Percentiles rank a stretch among this genome's conserved stretches.
phyloP scores from a whole-genome alignment of 768 basidiomycete species.

The Agaricus bisporus region DNA sequence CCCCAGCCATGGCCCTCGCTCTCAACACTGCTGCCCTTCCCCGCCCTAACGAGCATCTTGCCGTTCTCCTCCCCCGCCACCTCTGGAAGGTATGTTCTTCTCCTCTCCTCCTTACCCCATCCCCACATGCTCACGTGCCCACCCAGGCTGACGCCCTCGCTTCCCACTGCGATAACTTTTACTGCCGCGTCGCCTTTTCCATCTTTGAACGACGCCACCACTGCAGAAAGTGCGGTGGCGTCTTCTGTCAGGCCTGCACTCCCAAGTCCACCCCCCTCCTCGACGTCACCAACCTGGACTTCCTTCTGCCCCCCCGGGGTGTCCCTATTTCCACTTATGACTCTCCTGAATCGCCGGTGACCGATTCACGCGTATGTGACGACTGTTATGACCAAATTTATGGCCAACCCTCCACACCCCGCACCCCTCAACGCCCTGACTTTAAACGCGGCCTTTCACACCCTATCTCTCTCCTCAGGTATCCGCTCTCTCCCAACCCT shows the following conservation, averaged over 20 bases:
- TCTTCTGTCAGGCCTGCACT: slow-evolving; percentile 65
- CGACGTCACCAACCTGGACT: slow-evolving; percentile 65
- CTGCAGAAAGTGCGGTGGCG: slow-evolving; percentile 79
- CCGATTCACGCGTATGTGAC: slow-evolving; percentile 62
- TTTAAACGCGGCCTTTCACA: slow-evolving; percentile 30
- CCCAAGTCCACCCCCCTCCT: slow-evolving; percentile 56
- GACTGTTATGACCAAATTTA: slow-evolving; percentile 74
- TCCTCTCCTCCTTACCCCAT: background rate
- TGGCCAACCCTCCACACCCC: slow-evolving; percentile 42
- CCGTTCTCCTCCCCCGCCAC: slow-evolving; percentile 60
- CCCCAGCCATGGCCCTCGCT: slow-evolving; percentile 15
- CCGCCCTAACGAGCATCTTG: slow-evolving; percentile 66
- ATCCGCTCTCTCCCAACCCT: slow-evolving; percentile 25
- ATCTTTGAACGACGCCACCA: slow-evolving; percentile 76
- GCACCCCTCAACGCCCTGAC: slow-evolving; percentile 30
- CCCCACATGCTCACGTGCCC: slow-evolving; percentile 15
- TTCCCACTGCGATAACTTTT: slow-evolving; percentile 64
- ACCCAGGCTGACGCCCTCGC: slow-evolving; percentile 59
- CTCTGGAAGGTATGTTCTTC: slow-evolving; percentile 63
- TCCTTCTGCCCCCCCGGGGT: slow-evolving; percentile 67
- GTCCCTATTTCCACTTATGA: slow-evolving; percentile 53
- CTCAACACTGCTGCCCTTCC: slow-evolving; percentile 21
- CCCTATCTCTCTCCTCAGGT: slow-evolving; percentile 33
- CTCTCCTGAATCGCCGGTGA: slow-evolving; percentile 54
- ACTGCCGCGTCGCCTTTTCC: slow-evolving; percentile 59